A percentile compares a stretch with the other conserved stretches of the same genome.
phyloP scores from a whole-genome alignment of 768 basidiomycete genomes.

The Ramaria rubella region DNA sequence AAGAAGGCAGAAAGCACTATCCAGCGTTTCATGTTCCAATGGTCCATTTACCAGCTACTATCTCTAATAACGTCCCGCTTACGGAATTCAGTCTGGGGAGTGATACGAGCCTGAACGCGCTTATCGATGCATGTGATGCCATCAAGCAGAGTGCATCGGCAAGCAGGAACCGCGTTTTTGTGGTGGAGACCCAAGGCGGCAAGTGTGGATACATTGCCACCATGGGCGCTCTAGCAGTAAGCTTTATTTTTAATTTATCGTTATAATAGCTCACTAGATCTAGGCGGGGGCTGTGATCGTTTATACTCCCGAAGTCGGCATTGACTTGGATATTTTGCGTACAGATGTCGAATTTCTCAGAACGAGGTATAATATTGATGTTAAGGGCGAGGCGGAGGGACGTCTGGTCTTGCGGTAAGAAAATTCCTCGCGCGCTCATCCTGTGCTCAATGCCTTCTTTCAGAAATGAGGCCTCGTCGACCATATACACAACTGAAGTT shows the following conservation, averaged over 20 bases:
- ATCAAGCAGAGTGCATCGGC: slow-evolving; percentile 99
- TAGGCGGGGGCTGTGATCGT: slow-evolving; percentile 89
- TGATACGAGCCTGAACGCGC: slow-evolving; percentile 95
- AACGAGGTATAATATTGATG: slow-evolving; percentile 77
- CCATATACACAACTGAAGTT: slow-evolving; percentile 85
- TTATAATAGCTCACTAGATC: background rate
- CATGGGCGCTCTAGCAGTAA: slow-evolving; percentile 89
- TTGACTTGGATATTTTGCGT: slow-evolving; percentile 73
- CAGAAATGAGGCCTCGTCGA: slow-evolving; percentile 83
- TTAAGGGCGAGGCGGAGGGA: slow-evolving; percentile 85
- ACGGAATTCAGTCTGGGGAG: slow-evolving; percentile 94
- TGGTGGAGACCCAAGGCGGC: slow-evolving; percentile 97
- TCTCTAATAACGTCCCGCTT: slow-evolving; percentile 97
- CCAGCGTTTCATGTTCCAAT: slow-evolving; percentile 94
- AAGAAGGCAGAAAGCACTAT: slow-evolving; percentile 74
- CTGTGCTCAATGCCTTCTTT: background rate
- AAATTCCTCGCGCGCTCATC: background rate
- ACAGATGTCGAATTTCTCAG: slow-evolving; percentile 85
- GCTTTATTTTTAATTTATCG: slow-evolving; percentile 25
- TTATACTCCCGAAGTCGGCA: slow-evolving; percentile 90
- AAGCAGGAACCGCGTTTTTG: slow-evolving; percentile 92
- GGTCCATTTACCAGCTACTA: slow-evolving; percentile 91
- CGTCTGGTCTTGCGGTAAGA: slow-evolving; percentile 85
- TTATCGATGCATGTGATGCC: slow-evolving; percentile 95
- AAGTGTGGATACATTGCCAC: slow-evolving; percentile 94